These are phyloP conservation scores for Claviceps sp. DNA, from an alignment of 2,329 filamentous ascomycete genomes.

Conservation along the genomic window DNA sequence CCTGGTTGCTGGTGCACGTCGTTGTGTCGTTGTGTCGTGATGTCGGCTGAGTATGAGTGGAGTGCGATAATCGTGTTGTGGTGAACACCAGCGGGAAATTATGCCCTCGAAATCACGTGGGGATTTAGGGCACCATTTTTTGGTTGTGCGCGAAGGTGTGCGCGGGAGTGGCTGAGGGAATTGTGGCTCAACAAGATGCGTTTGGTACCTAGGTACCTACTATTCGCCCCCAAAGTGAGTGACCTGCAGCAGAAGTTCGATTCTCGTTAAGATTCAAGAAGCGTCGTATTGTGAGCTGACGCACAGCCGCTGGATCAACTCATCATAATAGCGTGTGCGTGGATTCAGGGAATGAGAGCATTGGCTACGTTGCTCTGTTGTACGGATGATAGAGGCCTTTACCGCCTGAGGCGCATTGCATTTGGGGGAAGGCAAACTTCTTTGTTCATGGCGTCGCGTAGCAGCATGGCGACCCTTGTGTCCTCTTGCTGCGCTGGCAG, in stretches of 20 bases:
- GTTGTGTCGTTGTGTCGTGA: slow-evolving; percentile 17
- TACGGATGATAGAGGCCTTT: too few relatives aligned
- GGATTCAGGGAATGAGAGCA: too few relatives aligned
- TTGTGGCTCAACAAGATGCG: background rate
- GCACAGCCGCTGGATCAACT: too few relatives aligned
- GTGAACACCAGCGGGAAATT: slow-evolving; percentile 19
- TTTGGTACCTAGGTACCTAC: too few relatives aligned
- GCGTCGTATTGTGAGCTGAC: background rate
- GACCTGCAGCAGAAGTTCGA: background rate
- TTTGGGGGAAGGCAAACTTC: too few relatives aligned
- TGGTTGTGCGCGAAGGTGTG: background rate
- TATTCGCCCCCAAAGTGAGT: too few relatives aligned
- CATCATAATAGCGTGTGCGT: too few relatives aligned
- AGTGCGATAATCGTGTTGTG: slow-evolving; percentile 23
- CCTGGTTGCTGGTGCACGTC: slow-evolving; percentile 28
- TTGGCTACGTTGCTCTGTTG: too few relatives aligned
- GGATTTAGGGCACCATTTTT: slow-evolving; percentile 16
- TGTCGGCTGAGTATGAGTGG: slow-evolving; percentile 20
- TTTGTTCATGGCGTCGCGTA: too few relatives aligned
- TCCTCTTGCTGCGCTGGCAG: too few relatives aligned
- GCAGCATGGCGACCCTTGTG: too few relatives aligned
- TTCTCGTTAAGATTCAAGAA: background rate
- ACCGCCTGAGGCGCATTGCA: too few relatives aligned
- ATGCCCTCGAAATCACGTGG: slow-evolving; percentile 26
- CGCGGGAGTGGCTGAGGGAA: slow-evolving; percentile 1